phyloP scores from a whole-genome alignment of 805 yeast genomes.

The Kodamaea kakaduensis region DNA sequence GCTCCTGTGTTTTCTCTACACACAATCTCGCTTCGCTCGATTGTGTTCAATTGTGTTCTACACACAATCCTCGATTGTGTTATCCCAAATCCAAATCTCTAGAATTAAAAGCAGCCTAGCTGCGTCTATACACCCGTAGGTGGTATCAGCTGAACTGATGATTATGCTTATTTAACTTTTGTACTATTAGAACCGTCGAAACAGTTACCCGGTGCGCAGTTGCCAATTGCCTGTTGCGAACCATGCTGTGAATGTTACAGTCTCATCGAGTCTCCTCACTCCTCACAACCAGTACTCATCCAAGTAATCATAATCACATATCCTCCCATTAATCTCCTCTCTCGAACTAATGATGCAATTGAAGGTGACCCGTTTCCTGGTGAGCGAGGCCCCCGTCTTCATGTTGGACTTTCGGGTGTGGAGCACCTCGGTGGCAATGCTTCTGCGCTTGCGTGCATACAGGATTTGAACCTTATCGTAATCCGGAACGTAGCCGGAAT shows the following conservation, averaged over 20 bases:
- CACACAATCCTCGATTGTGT: too few species aligned
- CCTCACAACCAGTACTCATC: constrained; percentile 32
- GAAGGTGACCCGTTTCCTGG: constrained; percentile 36
- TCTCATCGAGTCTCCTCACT: constrained; percentile 3
- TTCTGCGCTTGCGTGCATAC: background rate
- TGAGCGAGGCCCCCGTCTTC: constrained; percentile 11
- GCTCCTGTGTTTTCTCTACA: background rate
- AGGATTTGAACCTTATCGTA: constrained; percentile 9
- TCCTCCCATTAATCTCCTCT: constrained; percentile 42
- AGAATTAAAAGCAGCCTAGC: background rate
- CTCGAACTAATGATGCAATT: constrained; percentile 40
- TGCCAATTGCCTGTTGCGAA: constrained; percentile 1
- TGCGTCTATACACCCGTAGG: background rate
- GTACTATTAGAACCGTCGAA: too few species aligned
- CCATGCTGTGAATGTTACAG: constrained; percentile 7
- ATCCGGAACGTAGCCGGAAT: constrained; percentile 15
- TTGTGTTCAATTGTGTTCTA: too few species aligned
- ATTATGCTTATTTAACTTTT: too few species aligned
- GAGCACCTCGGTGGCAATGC: constrained; percentile 1
- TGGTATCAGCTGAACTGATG: too few species aligned
- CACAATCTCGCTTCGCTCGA: too few species aligned
- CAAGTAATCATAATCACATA: constrained; percentile 41
- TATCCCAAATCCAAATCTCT: too few species aligned
- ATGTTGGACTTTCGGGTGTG: constrained; percentile 7
- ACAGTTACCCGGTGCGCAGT: too few species aligned